Evolutionary conservation across 495 filamentous ascomycete genomes (phyloP).

Genomic region (Xeromyces bisporus): DNA sequence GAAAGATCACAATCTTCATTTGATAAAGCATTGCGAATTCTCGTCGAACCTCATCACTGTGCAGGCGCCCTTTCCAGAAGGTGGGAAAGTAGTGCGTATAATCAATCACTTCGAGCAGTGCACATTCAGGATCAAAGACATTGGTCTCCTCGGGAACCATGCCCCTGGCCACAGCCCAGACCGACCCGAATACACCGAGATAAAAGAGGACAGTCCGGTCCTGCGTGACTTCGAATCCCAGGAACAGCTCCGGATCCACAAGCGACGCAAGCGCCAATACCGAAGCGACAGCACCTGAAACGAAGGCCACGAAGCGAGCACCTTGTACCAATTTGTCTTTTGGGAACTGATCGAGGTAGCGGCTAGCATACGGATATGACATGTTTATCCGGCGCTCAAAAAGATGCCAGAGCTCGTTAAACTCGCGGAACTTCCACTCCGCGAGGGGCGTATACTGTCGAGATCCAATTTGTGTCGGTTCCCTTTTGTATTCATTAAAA

Average conservation of each 20-base stretch:
- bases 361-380: constrained; percentile 83
- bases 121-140: constrained; percentile 85
- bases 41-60: constrained; percentile 66
- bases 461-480: constrained; percentile 65
- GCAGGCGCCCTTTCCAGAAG: constrained; percentile 75
- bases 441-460: constrained; percentile 85
- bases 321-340: constrained; percentile 81
- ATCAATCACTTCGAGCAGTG: constrained; percentile 70
- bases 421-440: constrained; percentile 96
- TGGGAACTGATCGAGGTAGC: constrained; percentile 90
- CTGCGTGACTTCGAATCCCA: constrained; percentile 76
- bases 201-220: constrained; percentile 78
- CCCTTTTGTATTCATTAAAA: constrained; percentile 89
- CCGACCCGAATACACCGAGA: constrained; percentile 50
- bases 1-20: constrained; percentile 73
- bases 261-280: constrained; percentile 67
- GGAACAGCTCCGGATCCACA: constrained; percentile 75
- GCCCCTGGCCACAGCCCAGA: constrained; percentile 67
- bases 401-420: constrained; percentile 88
- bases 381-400: constrained; percentile 81
- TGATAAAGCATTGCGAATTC: constrained; percentile 85
- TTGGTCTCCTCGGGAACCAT: constrained; percentile 69
- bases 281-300: constrained; percentile 68
- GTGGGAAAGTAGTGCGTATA: constrained; percentile 81
- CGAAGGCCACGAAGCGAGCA: constrained; percentile 68